Conservation (phyloP, 768 basidiomycete species). For the Suillus luteus region DNA sequence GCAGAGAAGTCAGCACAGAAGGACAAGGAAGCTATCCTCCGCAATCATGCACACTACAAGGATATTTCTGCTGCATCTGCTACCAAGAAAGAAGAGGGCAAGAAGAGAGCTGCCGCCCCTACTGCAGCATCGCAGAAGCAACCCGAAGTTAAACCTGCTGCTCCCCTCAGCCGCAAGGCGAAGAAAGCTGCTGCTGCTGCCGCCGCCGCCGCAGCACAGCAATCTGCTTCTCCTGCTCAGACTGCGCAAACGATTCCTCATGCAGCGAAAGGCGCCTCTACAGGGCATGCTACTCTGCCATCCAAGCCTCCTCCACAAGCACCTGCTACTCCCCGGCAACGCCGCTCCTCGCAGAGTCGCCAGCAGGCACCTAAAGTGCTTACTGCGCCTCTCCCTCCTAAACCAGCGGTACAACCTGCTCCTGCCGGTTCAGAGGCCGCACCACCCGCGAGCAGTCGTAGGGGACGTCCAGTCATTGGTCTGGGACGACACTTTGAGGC, state of each 20-base stretch:
- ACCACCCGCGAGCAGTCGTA: conserved; percentile 36
- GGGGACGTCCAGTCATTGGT: conserved; percentile 60
- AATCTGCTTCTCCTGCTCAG: conserved; percentile 25
- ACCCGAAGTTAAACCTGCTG: conserved; percentile 27
- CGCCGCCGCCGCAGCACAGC: conserved; percentile 19
- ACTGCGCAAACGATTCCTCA: background rate
- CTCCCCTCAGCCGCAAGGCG: conserved; percentile 37
- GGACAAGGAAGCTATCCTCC: conserved; percentile 72
- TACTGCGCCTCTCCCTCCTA: conserved; percentile 7
- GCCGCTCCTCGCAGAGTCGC: conserved; percentile 21
- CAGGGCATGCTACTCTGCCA: conserved; percentile 14
- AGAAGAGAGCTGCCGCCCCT: conserved; percentile 36
- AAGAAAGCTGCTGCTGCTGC: conserved; percentile 36
- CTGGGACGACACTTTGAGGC: conserved; percentile 72
- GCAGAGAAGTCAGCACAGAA: conserved; percentile 67
- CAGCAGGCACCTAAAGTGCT: conserved; percentile 19
- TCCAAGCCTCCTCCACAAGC: conserved; percentile 17
- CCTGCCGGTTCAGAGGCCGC: conserved; percentile 8
- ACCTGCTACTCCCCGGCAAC: conserved; percentile 17
- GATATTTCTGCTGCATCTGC: conserved; percentile 38
- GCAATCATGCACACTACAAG: conserved; percentile 75
- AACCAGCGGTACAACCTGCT: background rate
- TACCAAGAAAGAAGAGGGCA: conserved; percentile 41
- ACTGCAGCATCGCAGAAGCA: conserved; percentile 34
- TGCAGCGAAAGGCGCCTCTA: conserved; percentile 11